Evolutionary conservation across 106 monocot genomes (phyloP).

Genomic region (Dactylorhiza incarnata): DNA sequence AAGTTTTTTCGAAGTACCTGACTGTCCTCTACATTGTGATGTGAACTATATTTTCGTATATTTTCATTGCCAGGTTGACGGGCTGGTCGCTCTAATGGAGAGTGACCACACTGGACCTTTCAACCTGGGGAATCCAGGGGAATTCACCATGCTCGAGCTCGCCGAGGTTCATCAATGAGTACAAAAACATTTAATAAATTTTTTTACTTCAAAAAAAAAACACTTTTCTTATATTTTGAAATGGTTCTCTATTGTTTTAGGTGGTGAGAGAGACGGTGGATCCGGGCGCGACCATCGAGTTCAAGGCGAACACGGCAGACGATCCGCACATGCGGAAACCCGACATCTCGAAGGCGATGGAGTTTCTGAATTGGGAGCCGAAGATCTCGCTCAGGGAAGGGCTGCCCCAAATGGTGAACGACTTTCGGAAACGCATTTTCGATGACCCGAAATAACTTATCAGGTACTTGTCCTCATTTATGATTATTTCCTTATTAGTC

Average conservation of each 20-base stretch:
- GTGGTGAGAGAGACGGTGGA: conserved; percentile 78
- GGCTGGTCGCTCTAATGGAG: conserved; percentile 62
- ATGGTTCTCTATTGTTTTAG: conserved; percentile 6
- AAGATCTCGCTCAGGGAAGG: conserved; percentile 66
- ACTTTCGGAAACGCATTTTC: conserved; percentile 57
- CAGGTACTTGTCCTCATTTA: no score
- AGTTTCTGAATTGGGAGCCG: conserved; percentile 73
- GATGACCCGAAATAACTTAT: conserved; percentile 9
- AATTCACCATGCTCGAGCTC: conserved; percentile 83
- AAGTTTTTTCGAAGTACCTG: no score
- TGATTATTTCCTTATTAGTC: no score
- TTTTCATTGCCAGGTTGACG: conserved; percentile 41
- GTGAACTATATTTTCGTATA: background rate
- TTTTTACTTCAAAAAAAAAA: background rate
- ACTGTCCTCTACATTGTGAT: background rate
- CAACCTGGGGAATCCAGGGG: conserved; percentile 68
- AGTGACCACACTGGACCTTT: conserved; percentile 58
- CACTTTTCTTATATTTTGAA: background rate
- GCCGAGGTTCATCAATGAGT: conserved; percentile 40
- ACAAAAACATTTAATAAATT: background rate
- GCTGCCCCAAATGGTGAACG: conserved; percentile 74
- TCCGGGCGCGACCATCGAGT: conserved; percentile 65
- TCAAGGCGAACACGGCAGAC: conserved; percentile 76
- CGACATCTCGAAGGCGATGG: conserved; percentile 71
- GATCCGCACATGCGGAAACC: conserved; percentile 88